Conservation (phyloP, 2,329 filamentous ascomycete species). For the Aspergillus fumigatiaffinis region DNA sequence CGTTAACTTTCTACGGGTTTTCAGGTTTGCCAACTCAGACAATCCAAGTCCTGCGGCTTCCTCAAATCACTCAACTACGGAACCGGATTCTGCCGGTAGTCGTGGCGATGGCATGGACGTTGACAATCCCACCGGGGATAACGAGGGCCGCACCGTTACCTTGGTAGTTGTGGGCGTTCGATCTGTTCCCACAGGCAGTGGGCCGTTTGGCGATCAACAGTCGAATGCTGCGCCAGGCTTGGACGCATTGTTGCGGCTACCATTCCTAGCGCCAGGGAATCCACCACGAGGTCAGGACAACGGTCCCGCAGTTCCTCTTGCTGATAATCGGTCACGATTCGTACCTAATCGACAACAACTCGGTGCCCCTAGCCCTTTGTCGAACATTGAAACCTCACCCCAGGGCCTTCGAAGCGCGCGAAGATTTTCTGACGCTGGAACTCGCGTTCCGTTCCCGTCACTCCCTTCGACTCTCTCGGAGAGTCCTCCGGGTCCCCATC, state of each 20-base stretch:
- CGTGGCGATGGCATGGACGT: slow-evolving; percentile 34
- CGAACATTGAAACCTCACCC: slow-evolving; percentile 51
- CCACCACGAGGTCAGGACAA: slow-evolving; percentile 39
- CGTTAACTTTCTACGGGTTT: slow-evolving; percentile 66
- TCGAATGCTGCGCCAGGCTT: slow-evolving; percentile 40
- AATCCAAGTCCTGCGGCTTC: slow-evolving; percentile 22
- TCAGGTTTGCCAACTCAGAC: slow-evolving; percentile 59
- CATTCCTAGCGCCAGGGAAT: slow-evolving; percentile 42
- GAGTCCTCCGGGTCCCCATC: slow-evolving; percentile 55
- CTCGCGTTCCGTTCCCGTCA: slow-evolving; percentile 28
- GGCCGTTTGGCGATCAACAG: slow-evolving; percentile 42
- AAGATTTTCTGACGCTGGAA: slow-evolving; percentile 29
- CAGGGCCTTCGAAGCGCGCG: slow-evolving; percentile 40
- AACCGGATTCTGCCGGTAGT: slow-evolving; percentile 21
- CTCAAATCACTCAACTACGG: slow-evolving; percentile 20
- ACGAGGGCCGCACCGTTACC: slow-evolving; percentile 59
- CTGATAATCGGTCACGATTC: slow-evolving; percentile 54
- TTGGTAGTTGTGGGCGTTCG: slow-evolving; percentile 67
- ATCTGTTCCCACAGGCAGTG: slow-evolving; percentile 56
- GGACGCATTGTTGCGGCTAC: slow-evolving; percentile 45
- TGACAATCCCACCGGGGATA: slow-evolving; percentile 39
- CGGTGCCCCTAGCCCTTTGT: slow-evolving; percentile 48
- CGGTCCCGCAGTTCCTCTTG: slow-evolving; percentile 49
- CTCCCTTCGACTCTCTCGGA: slow-evolving; percentile 49
- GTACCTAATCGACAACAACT: slow-evolving; percentile 52